phyloP scores from a whole-genome alignment of 768 basidiomycete species.

The Leccinum ochraceum region DNA sequence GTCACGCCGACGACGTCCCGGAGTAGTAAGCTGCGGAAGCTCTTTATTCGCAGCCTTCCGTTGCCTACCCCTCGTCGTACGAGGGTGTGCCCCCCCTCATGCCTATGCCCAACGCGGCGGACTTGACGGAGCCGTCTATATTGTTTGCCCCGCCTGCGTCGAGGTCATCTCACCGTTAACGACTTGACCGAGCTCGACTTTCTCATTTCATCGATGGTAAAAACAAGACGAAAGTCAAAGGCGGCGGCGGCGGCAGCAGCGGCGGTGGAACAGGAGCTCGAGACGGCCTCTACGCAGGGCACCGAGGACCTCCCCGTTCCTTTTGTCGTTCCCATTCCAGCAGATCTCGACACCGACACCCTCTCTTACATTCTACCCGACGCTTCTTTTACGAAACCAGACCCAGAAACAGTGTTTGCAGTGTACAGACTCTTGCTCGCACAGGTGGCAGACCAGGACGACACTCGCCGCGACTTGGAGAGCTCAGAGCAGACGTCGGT shows the following conservation, averaged over 20 bases:
- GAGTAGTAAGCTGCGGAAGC: too few species aligned
- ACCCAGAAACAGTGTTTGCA: slow-evolving; percentile 57
- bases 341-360: slow-evolving; percentile 64
- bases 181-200: too few species aligned
- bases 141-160: too few species aligned
- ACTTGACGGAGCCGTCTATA: too few species aligned
- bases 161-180: too few species aligned
- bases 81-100: too few species aligned
- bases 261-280: slow-evolving; percentile 32
- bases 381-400: slow-evolving; percentile 52
- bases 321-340: slow-evolving; percentile 50
- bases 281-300: slow-evolving; percentile 34
- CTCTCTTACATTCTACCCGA: slow-evolving; percentile 65
- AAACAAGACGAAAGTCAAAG: slow-evolving; percentile 66
- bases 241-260: slow-evolving; percentile 34
- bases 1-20: too few species aligned
- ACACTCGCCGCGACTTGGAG: slow-evolving; percentile 63
- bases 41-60: too few species aligned
- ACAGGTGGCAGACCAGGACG: slow-evolving; percentile 57
- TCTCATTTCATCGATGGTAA: slow-evolving; percentile 34
- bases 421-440: slow-evolving; percentile 64
- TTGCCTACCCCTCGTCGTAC: too few species aligned
- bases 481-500: slow-evolving; percentile 62
- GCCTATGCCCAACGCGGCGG: too few species aligned
- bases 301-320: slow-evolving; percentile 34